Conservation (phyloP, 208 protist species). For the Leishmania arabica region DNA sequence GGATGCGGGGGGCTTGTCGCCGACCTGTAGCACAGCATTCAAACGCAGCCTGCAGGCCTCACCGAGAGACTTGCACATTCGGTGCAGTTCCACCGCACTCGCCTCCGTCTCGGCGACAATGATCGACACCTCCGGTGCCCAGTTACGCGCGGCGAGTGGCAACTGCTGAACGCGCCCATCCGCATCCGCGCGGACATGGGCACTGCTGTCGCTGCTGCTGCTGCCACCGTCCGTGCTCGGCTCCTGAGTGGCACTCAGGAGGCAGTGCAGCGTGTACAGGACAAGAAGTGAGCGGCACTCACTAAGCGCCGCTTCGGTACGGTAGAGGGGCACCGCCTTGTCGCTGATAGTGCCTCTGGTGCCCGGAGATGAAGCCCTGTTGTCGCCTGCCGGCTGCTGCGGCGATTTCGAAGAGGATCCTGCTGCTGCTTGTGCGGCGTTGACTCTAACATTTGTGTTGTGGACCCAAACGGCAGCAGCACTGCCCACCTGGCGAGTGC, state of each 20-base stretch:
- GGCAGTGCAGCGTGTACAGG: slow-evolving; percentile 58
- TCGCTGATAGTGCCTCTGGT: background rate
- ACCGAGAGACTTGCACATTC: slow-evolving; percentile 12
- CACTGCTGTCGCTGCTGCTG: background rate
- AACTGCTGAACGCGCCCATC: slow-evolving; percentile 26
- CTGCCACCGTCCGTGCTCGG: background rate
- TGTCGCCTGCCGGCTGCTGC: background rate
- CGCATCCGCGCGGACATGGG: background rate
- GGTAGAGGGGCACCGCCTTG: slow-evolving; percentile 32
- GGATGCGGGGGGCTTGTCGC: slow-evolving; percentile 14
- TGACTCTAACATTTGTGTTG: slow-evolving; percentile 16
- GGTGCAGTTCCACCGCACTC: slow-evolving; percentile 27
- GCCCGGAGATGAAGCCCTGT: background rate
- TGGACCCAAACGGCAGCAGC: slow-evolving; percentile 46
- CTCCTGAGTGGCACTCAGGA: slow-evolving; percentile 30
- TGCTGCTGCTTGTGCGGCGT: background rate
- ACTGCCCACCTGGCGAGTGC: slow-evolving; percentile 33
- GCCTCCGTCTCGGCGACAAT: slow-evolving; percentile 39
- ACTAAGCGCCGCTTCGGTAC: slow-evolving; percentile 22
- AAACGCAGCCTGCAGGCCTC: slow-evolving; percentile 14
- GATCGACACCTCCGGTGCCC: slow-evolving; percentile 37
- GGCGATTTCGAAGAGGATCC: slow-evolving; percentile 1
- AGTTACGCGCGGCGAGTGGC: slow-evolving; percentile 18
- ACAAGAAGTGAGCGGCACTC: slow-evolving; percentile 55
- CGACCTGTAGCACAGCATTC: background rate